Percentiles rank a stretch among this genome's conserved stretches.
These are phyloP conservation scores for Populus tremula DNA, from an alignment of 345 rosid genomes.

Conservation along the genomic window DNA sequence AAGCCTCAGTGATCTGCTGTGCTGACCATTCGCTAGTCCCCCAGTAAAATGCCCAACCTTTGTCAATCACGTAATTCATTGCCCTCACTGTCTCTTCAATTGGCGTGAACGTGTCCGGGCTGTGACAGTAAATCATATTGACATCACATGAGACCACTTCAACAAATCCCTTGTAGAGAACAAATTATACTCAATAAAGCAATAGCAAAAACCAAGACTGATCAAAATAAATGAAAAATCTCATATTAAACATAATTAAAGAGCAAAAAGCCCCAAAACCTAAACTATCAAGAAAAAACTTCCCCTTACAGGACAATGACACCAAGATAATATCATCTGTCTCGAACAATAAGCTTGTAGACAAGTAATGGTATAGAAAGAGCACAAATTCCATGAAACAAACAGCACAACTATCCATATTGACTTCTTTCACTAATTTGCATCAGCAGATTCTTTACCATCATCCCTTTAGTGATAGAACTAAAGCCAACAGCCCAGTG, in stretches of 20 bases:
- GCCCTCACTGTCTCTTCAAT: constrained; percentile 97
- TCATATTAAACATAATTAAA: neutral
- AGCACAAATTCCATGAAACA: neutral
- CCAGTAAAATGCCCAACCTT: constrained; percentile 99
- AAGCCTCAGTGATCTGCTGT: constrained; percentile 96
- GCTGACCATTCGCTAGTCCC: constrained; percentile 99
- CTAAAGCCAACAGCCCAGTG: neutral
- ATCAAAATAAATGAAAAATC: neutral
- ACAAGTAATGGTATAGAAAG: neutral
- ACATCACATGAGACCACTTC: neutral
- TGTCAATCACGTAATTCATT: constrained; percentile 90
- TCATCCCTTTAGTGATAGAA: neutral
- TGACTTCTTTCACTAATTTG: neutral
- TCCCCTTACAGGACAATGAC: neutral
- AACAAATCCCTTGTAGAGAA: neutral
- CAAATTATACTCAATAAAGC: neutral
- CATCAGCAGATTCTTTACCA: neutral
- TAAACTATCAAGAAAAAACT: too few relatives aligned
- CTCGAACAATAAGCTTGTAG: neutral
- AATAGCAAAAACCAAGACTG: neutral
- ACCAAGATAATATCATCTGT: neutral
- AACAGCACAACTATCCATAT: neutral
- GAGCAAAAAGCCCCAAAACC: neutral
- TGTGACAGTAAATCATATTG: constrained; percentile 27
- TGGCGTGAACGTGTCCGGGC: constrained; percentile 86